Percentiles rank a stretch among this genome's conserved stretches.
phyloP scores from a whole-genome alignment of 495 filamentous ascomycete genomes.

The Lasiosphaeria ovina region DNA sequence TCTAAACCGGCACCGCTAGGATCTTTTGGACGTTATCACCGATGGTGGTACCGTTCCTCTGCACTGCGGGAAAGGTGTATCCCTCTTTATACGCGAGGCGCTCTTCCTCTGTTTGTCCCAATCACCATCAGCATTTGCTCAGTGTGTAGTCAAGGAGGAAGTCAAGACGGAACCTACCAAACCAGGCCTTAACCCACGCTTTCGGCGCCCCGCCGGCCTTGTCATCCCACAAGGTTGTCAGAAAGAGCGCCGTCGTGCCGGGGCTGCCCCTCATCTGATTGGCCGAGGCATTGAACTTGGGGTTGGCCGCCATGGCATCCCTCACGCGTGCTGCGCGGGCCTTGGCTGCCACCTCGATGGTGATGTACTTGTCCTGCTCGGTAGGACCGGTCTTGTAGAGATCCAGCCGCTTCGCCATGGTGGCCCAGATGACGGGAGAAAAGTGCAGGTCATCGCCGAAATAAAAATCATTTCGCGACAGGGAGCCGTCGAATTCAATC shows the following conservation, averaged over 20 bases:
- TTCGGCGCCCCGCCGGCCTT: conserved; percentile 22
- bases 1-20: conserved; percentile 2
- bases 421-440: conserved; percentile 24
- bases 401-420: conserved; percentile 10
- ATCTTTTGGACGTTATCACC: conserved; percentile 7
- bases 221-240: conserved; percentile 24
- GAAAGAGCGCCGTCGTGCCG: conserved; percentile 28
- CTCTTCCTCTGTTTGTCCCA: not conserved
- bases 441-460: conserved; percentile 29
- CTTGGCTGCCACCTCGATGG: conserved; percentile 25
- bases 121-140: not conserved
- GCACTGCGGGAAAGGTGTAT: conserved; percentile 6
- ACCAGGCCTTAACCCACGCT: conserved; percentile 22
- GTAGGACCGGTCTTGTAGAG: conserved; percentile 9
- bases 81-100: conserved; percentile 3
- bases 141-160: not conserved
- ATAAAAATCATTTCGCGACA: conserved; percentile 27
- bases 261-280: conserved; percentile 21
- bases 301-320: conserved; percentile 24
- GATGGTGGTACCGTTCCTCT: conserved; percentile 6
- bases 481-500: conserved; percentile 33
- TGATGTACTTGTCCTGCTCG: conserved; percentile 21
- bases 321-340: conserved; percentile 23
- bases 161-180: conserved; percentile 9
- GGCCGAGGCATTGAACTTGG: conserved; percentile 20